Conservation (phyloP, 1,284 basidiomycete genomes). For the Ustilago nuda region DNA sequence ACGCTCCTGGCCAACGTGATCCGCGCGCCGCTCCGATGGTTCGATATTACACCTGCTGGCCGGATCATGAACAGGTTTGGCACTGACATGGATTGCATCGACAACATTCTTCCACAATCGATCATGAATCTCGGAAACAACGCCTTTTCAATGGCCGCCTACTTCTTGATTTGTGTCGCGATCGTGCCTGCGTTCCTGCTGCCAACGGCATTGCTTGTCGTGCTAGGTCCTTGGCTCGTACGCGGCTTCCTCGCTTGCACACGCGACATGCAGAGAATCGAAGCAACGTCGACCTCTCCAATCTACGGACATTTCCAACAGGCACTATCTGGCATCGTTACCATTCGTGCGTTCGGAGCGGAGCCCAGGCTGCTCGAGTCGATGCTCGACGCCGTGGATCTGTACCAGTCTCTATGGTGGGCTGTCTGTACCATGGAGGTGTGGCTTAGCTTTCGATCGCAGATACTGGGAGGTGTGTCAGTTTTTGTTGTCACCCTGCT, state of each 20-base stretch:
- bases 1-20: conserved; percentile 59
- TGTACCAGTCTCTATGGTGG: conserved; percentile 63
- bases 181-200: conserved; percentile 63
- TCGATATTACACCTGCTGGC: conserved; percentile 64
- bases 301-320: conserved; percentile 64
- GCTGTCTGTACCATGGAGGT: conserved; percentile 66
- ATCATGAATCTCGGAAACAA: conserved; percentile 52
- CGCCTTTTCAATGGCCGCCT: conserved; percentile 48
- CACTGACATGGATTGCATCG: conserved; percentile 62
- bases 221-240: conserved; percentile 55
- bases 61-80: conserved; percentile 65
- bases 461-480: conserved; percentile 52
- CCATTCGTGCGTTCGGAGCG: conserved; percentile 63
- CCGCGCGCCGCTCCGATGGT: conserved; percentile 60
- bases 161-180: conserved; percentile 53
- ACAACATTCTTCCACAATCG: conserved; percentile 59
- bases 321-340: conserved; percentile 62
- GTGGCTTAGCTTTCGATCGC: conserved; percentile 54
- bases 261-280: conserved; percentile 67
- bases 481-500: conserved; percentile 72
- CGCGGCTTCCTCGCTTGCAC: conserved; percentile 57
- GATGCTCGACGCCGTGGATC: conserved; percentile 52
- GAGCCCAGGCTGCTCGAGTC: conserved; percentile 53
- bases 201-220: conserved; percentile 44
- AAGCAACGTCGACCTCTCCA: conserved; percentile 65